Conservation (phyloP, 2,329 filamentous ascomycete genomes). For the Penicillium sp. region DNA sequence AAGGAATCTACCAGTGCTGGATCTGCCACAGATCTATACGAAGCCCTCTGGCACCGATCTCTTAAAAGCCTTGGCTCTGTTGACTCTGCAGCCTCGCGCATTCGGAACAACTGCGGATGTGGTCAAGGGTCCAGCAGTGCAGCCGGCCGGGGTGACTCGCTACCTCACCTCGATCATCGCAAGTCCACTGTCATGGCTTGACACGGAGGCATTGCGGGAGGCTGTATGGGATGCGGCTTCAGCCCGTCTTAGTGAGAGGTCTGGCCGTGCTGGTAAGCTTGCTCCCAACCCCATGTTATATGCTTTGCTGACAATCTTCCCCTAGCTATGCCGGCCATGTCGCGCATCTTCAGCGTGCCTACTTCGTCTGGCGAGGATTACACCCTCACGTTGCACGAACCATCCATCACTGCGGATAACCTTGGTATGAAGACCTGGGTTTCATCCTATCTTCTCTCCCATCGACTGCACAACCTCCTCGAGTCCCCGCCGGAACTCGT, state of each 20-base stretch:
- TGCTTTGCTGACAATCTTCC: slow-evolving; percentile 12
- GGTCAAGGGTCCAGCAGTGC: slow-evolving; percentile 30
- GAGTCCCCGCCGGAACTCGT: slow-evolving; percentile 32
- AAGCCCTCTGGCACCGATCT: slow-evolving; percentile 64
- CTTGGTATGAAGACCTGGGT: slow-evolving; percentile 95
- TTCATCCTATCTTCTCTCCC: slow-evolving; percentile 78
- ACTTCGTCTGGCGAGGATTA: slow-evolving; percentile 44
- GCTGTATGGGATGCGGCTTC: slow-evolving; percentile 69
- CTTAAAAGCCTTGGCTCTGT: slow-evolving; percentile 58
- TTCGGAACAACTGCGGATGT: slow-evolving; percentile 32
- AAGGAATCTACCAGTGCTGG: slow-evolving; percentile 51
- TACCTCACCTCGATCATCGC: slow-evolving; percentile 47
- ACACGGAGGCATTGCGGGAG: slow-evolving; percentile 41
- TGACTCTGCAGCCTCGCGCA: slow-evolving; percentile 59
- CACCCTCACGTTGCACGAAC: slow-evolving; percentile 72
- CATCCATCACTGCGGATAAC: slow-evolving; percentile 78
- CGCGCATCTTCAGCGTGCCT: slow-evolving; percentile 56
- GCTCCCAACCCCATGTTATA: not conserved
- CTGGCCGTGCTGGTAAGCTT: slow-evolving; percentile 63
- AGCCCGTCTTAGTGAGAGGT: slow-evolving; percentile 73
- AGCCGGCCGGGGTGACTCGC: slow-evolving; percentile 39
- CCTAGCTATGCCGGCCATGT: slow-evolving; percentile 58
- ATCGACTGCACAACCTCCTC: slow-evolving; percentile 54
- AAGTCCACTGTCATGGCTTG: slow-evolving; percentile 43
- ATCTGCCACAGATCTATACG: slow-evolving; percentile 78